Evolutionary conservation across 1,284 basidiomycete genomes (phyloP), one percentile per base, ranked within the genome.

Genomic region (Fomitopsis palustris): DNA sequence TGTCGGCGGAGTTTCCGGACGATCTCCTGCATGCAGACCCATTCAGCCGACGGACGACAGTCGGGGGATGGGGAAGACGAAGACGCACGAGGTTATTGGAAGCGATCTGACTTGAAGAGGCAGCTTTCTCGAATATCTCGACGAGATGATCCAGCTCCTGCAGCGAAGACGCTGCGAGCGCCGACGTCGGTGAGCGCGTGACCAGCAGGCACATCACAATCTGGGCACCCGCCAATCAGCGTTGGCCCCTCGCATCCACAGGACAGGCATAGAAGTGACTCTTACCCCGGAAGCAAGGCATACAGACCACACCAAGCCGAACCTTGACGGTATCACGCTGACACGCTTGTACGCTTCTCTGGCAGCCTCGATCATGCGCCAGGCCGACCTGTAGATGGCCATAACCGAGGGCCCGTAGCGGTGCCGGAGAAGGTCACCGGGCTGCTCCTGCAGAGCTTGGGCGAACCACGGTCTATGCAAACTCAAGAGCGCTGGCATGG

Each of bases 401-500:
- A 87, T 79, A 1, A 90, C 84, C 0, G 88, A 90, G 0, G 84
- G 82, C 0, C 82, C 78, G 65, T 84, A 90, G 66, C 78, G 80
- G 66, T 90, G 87, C 61, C 77, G 77, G 49, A 86, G 71, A 6
- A 84, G 74, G 59, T 88, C 83, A 7, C 74, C 65, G 0, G 85
- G 83, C 56, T 75, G 75, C 45, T 88, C 86, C 51, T 81, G 80
- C 21, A 91, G 68, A 0, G 86, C 86, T 65, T 84, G 84, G 1
- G 82, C 82, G 64, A 90, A 87, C 67, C 87, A 89, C 21, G 81
- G 76, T 38, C 87, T 78, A 66, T 91, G 89, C 17, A 90, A 74
- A 64, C 86, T 86, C 33, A 91, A 72, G 21, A 89, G 74, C 0
- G 81, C 87, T 90, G 45, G 10, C 8, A 63, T 4, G 57, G 25